Base-by-base conservation (phyloP, 164 flowering plant species). In the Santalum album region DNA sequence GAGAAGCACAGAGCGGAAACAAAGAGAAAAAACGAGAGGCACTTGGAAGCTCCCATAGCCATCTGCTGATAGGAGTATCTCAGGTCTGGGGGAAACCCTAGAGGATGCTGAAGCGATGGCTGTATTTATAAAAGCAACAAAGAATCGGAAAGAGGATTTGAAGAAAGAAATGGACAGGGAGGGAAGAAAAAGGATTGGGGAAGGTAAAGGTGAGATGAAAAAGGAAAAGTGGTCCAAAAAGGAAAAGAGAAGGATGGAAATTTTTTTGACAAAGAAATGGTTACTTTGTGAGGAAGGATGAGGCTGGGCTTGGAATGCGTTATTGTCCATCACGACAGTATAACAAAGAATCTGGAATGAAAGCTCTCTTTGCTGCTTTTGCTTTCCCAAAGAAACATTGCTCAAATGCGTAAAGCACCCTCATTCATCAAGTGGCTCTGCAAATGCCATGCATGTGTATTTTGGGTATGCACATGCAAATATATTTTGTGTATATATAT, bases 1-100 rank as follows among this genome's bases (percentile, higher is more conserved):
- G 79, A 69, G 56, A 69, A 66, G 66, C 58, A 66, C 58, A 55
- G 12, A 43, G 59, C 18, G 69, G 67, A 63, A 29, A 61, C 69
- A 49, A 54, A 67, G 40, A 72, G 26, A 63, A 69, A 32, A 61
- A 72, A 52, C 1, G 65, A 65, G 73, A 69, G 24, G 66, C 53
- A 25, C 26, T 55, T 47, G 16, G 67, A 58, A 56, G 60, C 56
- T 58, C 44, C 56, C 52, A 38, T 55, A 23, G 76, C 79, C 84
- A 79, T 77, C 42, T 36, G 59, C 22, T 17, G 9, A 36, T 42
- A 54, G 60, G 40, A 38, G 42, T 38, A 3, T 38, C 14, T n/a
- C n/a, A n/a, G n/a, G n/a, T n/a, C n/a, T n/a, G n/a, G n/a, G n/a
- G n/a, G n/a, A n/a, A n/a, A n/a, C n/a, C n/a, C n/a, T n/a, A n/a